Evolutionary conservation across 73 alveolate genomes (phyloP).

Genomic region (Breviolum minutum): DNA sequence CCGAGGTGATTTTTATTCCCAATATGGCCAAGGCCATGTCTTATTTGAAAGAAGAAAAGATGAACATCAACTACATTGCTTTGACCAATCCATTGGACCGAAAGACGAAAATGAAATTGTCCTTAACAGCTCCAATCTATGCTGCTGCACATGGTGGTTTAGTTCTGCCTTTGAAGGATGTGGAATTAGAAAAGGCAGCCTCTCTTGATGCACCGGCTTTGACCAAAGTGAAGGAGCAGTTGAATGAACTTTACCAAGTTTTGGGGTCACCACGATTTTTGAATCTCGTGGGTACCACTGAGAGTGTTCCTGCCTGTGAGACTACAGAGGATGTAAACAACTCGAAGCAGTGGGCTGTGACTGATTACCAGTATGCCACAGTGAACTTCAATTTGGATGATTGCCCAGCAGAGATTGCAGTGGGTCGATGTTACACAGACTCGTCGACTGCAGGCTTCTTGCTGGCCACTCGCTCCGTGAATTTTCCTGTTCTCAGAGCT

Average conservation of each 20-base stretch:
- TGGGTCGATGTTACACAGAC: constrained; percentile 36
- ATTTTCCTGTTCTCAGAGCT: neutral
- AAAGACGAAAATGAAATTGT: neutral
- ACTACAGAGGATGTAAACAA: constrained; percentile 39
- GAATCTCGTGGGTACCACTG: constrained; percentile 32
- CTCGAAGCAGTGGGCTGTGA: constrained; percentile 34
- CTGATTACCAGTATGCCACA: constrained; percentile 57
- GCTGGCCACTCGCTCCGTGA: constrained; percentile 51
- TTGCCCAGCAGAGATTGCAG: constrained; percentile 52
- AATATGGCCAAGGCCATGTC: neutral
- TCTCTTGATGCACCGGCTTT: constrained; percentile 28
- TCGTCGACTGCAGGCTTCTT: constrained; percentile 37
- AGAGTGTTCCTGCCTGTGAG: constrained; percentile 40
- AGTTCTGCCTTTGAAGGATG: constrained; percentile 25
- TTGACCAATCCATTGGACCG: constrained; percentile 55
- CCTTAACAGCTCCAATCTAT: constrained; percentile 69
- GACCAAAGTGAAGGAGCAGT: constrained; percentile 45
- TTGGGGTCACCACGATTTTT: constrained; percentile 18
- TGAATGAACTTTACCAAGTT: neutral
- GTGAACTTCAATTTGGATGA: constrained; percentile 41
- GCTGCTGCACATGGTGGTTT: constrained; percentile 53
- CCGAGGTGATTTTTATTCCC: neutral
- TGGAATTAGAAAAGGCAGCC: neutral
- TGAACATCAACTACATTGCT: constrained; percentile 3
- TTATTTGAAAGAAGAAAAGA: neutral